Percentiles rank a stretch among this genome's conserved stretches.
Evolutionary conservation across 352 stramenopile genomes (phyloP).

Genomic region (Phytophthora niederhauseri): DNA sequence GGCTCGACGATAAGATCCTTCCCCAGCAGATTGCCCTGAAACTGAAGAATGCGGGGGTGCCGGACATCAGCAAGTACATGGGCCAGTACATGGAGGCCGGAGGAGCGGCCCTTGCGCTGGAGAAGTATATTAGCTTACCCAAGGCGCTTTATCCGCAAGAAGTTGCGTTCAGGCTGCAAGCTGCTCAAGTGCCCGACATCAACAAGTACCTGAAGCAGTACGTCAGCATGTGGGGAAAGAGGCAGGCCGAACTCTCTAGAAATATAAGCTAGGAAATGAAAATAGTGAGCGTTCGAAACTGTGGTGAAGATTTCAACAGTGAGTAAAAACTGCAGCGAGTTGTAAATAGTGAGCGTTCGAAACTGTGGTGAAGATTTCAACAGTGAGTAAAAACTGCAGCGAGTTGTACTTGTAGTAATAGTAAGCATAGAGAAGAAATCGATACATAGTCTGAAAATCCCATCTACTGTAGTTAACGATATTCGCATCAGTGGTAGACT

Average conservation of each 20-base stretch:
- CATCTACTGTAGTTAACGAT: too few species aligned
- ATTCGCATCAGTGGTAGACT: too few species aligned
- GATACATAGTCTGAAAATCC: too few species aligned
- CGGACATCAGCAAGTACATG: not conserved
- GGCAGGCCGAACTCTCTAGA: conserved; percentile 6
- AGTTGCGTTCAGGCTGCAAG: not conserved
- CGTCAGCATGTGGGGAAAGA: not conserved
- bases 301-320: not conserved
- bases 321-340: not conserved
- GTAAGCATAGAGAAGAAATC: too few species aligned
- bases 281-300: not conserved
- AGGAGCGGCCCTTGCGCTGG: not conserved
- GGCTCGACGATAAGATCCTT: not conserved
- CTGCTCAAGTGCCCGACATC: not conserved
- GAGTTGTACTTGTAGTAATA: too few species aligned
- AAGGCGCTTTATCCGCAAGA: not conserved
- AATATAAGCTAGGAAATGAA: conserved; percentile 1
- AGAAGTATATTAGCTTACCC: not conserved
- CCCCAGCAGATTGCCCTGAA: not conserved
- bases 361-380: not conserved
- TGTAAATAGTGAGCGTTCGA: not conserved
- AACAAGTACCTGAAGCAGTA: not conserved
- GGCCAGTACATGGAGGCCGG: not conserved
- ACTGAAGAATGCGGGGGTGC: not conserved
- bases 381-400: not conserved